These are phyloP conservation scores for Penicillium herquei DNA, from an alignment of 495 filamentous ascomycete species.

Conservation along the genomic window DNA sequence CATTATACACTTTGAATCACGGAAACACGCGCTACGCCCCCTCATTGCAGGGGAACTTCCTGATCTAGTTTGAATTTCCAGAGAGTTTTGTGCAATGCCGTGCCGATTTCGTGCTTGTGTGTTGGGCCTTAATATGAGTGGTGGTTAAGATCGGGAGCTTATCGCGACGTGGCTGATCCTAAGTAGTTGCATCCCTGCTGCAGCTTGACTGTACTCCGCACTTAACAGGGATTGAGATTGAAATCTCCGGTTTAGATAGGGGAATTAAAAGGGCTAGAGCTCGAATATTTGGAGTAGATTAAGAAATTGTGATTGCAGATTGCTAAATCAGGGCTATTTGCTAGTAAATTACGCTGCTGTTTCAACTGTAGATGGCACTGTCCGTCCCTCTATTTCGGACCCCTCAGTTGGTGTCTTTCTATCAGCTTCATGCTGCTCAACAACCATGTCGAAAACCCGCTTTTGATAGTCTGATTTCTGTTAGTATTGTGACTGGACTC, in stretches of 20 bases:
- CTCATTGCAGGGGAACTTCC: constrained; percentile 16
- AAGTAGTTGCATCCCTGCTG: background rate
- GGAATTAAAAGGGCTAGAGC: background rate
- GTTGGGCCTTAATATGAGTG: background rate
- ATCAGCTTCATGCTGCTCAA: constrained; percentile 45
- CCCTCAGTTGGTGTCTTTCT: constrained; percentile 11
- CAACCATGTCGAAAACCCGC: constrained; percentile 53
- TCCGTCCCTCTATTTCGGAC: constrained; percentile 10
- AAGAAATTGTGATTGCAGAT: background rate
- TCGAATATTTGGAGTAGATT: background rate
- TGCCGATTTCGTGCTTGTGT: background rate
- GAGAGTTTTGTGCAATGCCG: background rate
- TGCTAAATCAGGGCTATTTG: background rate
- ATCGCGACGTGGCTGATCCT: constrained; percentile 1
- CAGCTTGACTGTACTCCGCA: background rate
- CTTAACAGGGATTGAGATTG: background rate
- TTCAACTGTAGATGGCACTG: constrained; percentile 13
- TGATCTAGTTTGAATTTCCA: constrained; percentile 16
- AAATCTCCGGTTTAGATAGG: background rate
- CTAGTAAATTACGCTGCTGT: constrained; percentile 23
- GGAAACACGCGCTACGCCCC: constrained; percentile 10
- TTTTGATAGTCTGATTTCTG: constrained; percentile 49
- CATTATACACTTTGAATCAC: constrained; percentile 16
- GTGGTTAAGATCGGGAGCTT: background rate
- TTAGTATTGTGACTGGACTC: background rate